Base-by-base conservation (phyloP, 495 filamentous ascomycete species). In the Neurospora sp. region DNA sequence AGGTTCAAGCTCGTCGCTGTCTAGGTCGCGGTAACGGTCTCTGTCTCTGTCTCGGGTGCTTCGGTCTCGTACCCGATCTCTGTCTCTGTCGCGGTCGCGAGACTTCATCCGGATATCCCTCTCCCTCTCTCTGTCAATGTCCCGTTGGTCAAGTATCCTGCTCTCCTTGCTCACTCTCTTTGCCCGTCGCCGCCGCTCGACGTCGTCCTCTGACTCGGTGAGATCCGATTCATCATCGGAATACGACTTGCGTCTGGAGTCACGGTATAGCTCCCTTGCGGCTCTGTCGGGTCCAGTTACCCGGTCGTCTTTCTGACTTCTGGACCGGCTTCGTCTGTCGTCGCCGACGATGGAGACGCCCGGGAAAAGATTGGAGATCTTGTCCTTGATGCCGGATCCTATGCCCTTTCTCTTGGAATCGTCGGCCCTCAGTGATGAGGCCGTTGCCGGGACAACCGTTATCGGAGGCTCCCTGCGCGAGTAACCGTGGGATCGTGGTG, bases 181-280 rank as follows among this genome's bases (percentile, higher is more conserved):
- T 72, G 68, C 27, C 74, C 65, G 10, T 77, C 80, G 75, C 73
- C 77, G 77, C 39, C 82, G 72, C 14, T 82, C 83, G 14, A 80
- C 45, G 27, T 85, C 77, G 18, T 73, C 73, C 5, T 74, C 76
- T 8, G 70, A 71, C 22, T 79, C 77, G n/a, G 76, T 69, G 4
- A 74, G 65, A 18, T 75, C 74, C 16, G 71, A 73, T 16, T 77
- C 74, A 35, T 75, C 72, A 9, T 79, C 74, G 3, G 79, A 79
- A 69, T 72, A 78, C 3, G 77, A 74, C 16, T 71, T 42, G 69
- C 69, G 73, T 35, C 73, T 68, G 6, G 78, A 77, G 37, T 65
- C 27, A 6, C 53, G 53, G 53, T 65, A 65, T 2, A 65, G 7
- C 27, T 37, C 27, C 27, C 53, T 65, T 35, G 27, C 53, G 53